Base-by-base conservation (phyloP, 2,329 filamentous ascomycete genomes). In the Colletotrichum sp. region DNA sequence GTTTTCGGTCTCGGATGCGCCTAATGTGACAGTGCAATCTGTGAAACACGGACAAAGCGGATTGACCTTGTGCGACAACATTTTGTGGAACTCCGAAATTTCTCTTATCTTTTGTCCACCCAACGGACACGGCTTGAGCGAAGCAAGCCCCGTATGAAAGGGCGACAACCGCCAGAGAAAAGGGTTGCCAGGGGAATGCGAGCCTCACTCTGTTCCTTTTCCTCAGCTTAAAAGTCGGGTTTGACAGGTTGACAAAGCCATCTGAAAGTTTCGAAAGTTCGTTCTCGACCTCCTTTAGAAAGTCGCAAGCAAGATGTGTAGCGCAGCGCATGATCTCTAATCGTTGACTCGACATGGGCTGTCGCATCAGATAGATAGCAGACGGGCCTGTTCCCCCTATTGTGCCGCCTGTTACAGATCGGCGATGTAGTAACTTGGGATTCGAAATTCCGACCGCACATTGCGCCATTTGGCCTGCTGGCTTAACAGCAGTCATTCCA, bases 271-370 rank as follows among this genome's bases (percentile, higher is more conserved):
- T 39, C 36, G 7, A 39, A 18, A 5, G 36, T 16, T 16, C 36
- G 36, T 39, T 39, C 7, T 18, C 18, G 10, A 21, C n/a, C 44
- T 13, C 44, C 44, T 52, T 12, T 0, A 52, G 4, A 13, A 52
- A 13, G n/a, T 52, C 0, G n/a, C 44, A 52, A 21, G n/a, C 18
- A 21, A 0, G 10, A 0, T 52, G 3, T 0, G 12, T 1, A 52
- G 44, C 44, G 44, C n/a, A 21, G n/a, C 18, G 44, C 44, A 13
- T 52, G 44, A 52, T 21, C 44, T 13, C 6, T 21, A 7, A 13
- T 7, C 6, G 9, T 8, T 1, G n/a, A 21, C 44, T 52, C n/a
- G n/a, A 52, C n/a, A 52, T 52, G 44, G 44, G 6, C 44, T 21
- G n/a, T 52, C 3, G n/a, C n/a, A 24, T 52, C 44, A 52, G n/a